Percentiles rank a stretch among this genome's conserved stretches.
Evolutionary conservation across 805 yeast species (phyloP).

Genomic region (Ogataea salicorniae): DNA sequence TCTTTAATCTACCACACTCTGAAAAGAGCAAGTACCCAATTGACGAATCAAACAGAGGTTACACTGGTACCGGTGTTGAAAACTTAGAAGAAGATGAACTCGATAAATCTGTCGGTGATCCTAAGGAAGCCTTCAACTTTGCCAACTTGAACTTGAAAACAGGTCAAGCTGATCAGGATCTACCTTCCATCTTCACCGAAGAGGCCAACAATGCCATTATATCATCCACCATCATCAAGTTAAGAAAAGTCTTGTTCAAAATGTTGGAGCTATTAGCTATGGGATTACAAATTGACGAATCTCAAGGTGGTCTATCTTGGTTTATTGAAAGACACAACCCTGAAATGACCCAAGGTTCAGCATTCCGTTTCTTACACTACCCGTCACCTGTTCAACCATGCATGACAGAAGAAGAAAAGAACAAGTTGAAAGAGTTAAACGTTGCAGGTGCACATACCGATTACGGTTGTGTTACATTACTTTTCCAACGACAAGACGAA

Average conservation of each 20-base stretch:
- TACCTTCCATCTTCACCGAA: constrained; percentile 50
- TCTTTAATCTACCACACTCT: constrained; percentile 37
- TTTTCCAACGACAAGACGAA: constrained; percentile 65
- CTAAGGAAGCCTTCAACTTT: constrained; percentile 59
- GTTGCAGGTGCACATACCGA: constrained; percentile 85
- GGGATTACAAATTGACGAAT: constrained; percentile 57
- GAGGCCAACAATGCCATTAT: constrained; percentile 39
- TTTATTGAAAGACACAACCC: constrained; percentile 56
- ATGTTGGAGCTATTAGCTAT: constrained; percentile 54
- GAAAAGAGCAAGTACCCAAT: constrained; percentile 49
- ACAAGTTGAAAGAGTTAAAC: constrained; percentile 29
- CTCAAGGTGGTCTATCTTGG: constrained; percentile 52
- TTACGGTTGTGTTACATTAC: constrained; percentile 68
- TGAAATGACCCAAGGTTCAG: constrained; percentile 48
- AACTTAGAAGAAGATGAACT: constrained; percentile 34
- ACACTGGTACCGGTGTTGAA: constrained; percentile 38
- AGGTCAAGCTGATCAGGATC: constrained; percentile 37
- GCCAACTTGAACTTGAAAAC: constrained; percentile 45
- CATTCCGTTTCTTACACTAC: constrained; percentile 67
- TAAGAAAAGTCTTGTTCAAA: constrained; percentile 44
- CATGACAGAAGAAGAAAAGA: constrained; percentile 42
- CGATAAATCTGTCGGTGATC: constrained; percentile 39
- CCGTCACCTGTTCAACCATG: constrained; percentile 50
- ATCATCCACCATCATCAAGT: constrained; percentile 35
- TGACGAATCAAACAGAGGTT: constrained; percentile 44